Evolutionary conservation across 176 grass and related monocot genomes (phyloP).

Genomic region (Carex scoparia): DNA sequence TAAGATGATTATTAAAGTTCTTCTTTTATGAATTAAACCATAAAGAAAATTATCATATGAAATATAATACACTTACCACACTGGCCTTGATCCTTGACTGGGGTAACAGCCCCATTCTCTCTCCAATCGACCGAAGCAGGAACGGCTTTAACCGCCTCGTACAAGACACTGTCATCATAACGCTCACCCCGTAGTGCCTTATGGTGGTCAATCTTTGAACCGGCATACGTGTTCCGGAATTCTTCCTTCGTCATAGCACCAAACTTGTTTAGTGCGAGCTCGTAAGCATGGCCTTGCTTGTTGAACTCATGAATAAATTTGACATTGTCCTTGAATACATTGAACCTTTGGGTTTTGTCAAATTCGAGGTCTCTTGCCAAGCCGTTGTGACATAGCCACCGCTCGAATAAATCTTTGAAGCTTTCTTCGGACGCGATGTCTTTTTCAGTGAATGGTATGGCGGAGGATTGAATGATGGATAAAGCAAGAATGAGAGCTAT

Average conservation of each 20-base stretch:
- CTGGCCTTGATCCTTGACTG: constrained; percentile 28
- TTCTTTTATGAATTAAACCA: neutral
- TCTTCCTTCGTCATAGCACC: constrained; percentile 30
- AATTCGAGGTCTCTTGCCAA: neutral
- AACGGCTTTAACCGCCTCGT: neutral
- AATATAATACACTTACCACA: constrained; percentile 20
- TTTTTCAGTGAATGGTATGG: constrained; percentile 39
- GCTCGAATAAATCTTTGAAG: constrained; percentile 25
- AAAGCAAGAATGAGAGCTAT: neutral
- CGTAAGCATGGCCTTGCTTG: constrained; percentile 20
- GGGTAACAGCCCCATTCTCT: constrained; percentile 18
- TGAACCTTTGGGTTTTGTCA: constrained; percentile 20
- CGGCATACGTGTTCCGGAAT: constrained; percentile 17
- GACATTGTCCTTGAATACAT: constrained; percentile 36
- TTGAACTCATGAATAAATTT: constrained; percentile 34
- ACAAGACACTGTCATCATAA: neutral
- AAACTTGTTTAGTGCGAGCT: constrained; percentile 39
- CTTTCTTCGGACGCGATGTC: constrained; percentile 33
- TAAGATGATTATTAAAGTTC: too few species aligned
- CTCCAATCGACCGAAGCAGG: constrained; percentile 32
- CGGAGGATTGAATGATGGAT: neutral
- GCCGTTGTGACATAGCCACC: constrained; percentile 20
- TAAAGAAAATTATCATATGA: neutral
- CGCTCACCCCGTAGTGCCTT: neutral
- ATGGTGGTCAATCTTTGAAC: neutral